Conservation (phyloP, 106 monocot species). For the Allium sativum region DNA sequence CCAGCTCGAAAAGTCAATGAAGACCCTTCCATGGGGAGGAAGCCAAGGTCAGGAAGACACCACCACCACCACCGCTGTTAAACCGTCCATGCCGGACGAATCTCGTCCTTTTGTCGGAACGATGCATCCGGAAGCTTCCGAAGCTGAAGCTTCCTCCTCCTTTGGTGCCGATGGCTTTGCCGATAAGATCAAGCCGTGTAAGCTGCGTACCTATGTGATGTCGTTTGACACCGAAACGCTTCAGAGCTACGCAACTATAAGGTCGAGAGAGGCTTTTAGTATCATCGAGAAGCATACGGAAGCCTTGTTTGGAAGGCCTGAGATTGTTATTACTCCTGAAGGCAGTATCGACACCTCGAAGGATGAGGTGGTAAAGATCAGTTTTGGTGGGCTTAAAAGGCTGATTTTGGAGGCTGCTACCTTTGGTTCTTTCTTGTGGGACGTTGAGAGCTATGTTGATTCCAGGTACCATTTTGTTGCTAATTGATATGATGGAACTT, state of each 20-base stretch:
- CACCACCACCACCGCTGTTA: background rate
- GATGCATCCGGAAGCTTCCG: background rate
- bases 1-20: slow-evolving; percentile 88
- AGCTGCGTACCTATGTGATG: slow-evolving; percentile 57
- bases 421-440: slow-evolving; percentile 92
- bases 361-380: slow-evolving; percentile 71
- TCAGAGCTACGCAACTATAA: slow-evolving; percentile 55
- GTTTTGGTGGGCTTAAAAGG: slow-evolving; percentile 59
- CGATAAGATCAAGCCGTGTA: slow-evolving; percentile 6
- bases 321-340: slow-evolving; percentile 47
- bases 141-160: background rate
- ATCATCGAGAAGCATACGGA: slow-evolving; percentile 87
- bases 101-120: slow-evolving; percentile 14
- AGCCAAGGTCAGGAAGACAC: slow-evolving; percentile 36
- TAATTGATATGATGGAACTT: slow-evolving; percentile 14
- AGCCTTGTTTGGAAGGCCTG: slow-evolving; percentile 71
- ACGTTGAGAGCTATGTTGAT: slow-evolving; percentile 82
- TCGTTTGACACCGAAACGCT: slow-evolving; percentile 72
- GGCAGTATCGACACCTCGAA: slow-evolving; percentile 58
- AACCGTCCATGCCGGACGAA: slow-evolving; percentile 25
- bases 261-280: slow-evolving; percentile 70
- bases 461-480: slow-evolving; percentile 72
- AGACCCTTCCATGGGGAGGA: slow-evolving; percentile 61
- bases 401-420: slow-evolving; percentile 80
- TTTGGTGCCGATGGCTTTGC: background rate